These are phyloP conservation scores for Pythium dissimile DNA, from an alignment of 352 stramenopile species.

Conservation along the genomic window DNA sequence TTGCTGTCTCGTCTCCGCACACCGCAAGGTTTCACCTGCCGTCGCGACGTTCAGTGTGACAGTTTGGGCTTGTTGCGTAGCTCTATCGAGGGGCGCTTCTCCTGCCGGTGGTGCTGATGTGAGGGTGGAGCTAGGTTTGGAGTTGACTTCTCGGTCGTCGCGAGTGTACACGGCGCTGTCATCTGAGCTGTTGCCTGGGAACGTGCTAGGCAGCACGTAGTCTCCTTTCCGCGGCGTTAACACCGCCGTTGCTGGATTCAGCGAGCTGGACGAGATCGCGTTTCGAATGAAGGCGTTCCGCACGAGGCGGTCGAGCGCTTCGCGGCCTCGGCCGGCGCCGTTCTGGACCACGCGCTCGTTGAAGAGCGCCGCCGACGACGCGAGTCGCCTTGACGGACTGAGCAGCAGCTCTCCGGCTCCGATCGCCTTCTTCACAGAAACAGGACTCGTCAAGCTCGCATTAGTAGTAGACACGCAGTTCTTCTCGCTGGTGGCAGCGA, in stretches of 20 bases:
- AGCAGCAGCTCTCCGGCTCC: background rate
- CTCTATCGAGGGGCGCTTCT: too few species aligned
- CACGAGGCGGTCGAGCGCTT: conserved; percentile 54
- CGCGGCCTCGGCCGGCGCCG: conserved; percentile 42
- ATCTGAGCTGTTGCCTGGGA: too few species aligned
- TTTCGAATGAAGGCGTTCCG: conserved; percentile 41
- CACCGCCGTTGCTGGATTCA: background rate
- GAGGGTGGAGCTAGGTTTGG: too few species aligned
- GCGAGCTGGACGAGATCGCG: background rate
- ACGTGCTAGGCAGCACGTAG: background rate
- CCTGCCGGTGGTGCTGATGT: too few species aligned
- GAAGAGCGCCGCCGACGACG: conserved; percentile 36
- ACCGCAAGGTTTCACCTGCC: too few species aligned
- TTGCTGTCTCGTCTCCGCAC: background rate
- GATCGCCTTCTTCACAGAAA: background rate
- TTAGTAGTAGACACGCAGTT: background rate
- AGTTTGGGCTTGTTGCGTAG: too few species aligned
- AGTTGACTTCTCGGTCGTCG: too few species aligned
- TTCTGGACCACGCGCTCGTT: conserved; percentile 40
- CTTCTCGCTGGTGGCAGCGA: background rate
- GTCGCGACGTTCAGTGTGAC: too few species aligned
- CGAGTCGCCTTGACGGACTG: conserved; percentile 17
- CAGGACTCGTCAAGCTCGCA: background rate
- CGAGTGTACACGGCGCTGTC: too few species aligned
- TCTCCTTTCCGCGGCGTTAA: background rate